Base-by-base conservation (phyloP, 1,284 basidiomycete genomes). In the Pholiota adiposa region DNA sequence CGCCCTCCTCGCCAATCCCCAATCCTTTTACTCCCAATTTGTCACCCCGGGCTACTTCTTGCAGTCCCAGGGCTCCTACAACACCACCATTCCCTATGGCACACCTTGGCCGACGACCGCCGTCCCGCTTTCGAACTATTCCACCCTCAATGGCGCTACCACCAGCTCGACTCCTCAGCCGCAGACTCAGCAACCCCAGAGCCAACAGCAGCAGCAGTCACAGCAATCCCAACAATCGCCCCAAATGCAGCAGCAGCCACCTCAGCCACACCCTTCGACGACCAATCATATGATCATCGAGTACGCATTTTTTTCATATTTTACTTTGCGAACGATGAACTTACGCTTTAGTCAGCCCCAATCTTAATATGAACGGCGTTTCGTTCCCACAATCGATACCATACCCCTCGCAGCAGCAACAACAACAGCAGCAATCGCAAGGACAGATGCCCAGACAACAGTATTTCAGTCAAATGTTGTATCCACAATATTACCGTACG, bases 71-170 rank as follows among this genome's bases (percentile, higher is more conserved):
- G 29, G 25, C 43, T 87, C 82, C 73, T 83, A 83, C 63, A 16
- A 7, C 7, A 38, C 36, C 36, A 76, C 81, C 4, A 77, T 85
- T 66, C 69, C 80, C 4, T 87, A 87, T 62, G 77, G 79, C 34
- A 70, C 82, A 38, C 65, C 77, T 21, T 87, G 85, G 83, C 64
- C 78, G 0, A 65, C 68, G 12, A 68, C 77, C 6, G 77, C 80
- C 44, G 72, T 91, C 5, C 89, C 90, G 0, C 72, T 92, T 31
- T 92, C 89, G 7, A 85, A 76, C 60, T 92, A 91, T 64, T 92
- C 89, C 12, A 85, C 86, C 29, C 72, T 92, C 55, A 90, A 91
- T 73, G 89, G 89, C 18, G 89, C 89, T 27, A 92, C 84, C 4
- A 77, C 75, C 18, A 72, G 69, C 58, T 61, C 67, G 58, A 68